Evolutionary conservation across 2,329 filamentous ascomycete species (phyloP).

Genomic region (Tolypocladium album): DNA sequence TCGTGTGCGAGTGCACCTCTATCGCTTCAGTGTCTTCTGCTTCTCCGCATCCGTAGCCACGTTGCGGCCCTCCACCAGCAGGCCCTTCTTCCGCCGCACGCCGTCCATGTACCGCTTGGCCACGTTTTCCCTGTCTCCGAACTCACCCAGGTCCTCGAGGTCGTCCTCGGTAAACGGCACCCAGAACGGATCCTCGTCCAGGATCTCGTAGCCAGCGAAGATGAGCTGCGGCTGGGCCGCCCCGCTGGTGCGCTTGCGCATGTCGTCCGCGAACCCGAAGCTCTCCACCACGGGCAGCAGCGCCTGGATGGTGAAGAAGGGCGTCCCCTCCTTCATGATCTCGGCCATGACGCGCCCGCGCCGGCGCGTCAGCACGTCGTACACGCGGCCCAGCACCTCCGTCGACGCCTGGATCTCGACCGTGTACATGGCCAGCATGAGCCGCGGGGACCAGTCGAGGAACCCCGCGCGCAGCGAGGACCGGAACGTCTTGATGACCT

Average conservation of each 20-base stretch:
- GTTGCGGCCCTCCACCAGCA: conserved; percentile 69
- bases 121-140: conserved; percentile 89
- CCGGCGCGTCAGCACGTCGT: conserved; percentile 92
- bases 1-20: conserved; percentile 6
- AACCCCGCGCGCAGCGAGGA: conserved; percentile 77
- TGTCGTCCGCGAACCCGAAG: conserved; percentile 94
- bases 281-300: conserved; percentile 86
- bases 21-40: conserved; percentile 61
- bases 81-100: conserved; percentile 76
- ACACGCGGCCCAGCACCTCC: conserved; percentile 89
- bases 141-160: conserved; percentile 87
- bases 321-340: conserved; percentile 86
- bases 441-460: conserved; percentile 90
- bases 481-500: conserved; percentile 83
- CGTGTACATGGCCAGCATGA: conserved; percentile 94
- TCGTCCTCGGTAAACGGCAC: conserved; percentile 95
- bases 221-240: conserved; percentile 87
- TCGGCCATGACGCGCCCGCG: conserved; percentile 84
- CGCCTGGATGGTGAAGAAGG: conserved; percentile 89
- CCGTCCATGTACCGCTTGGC: conserved; percentile 93
- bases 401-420: conserved; percentile 96
- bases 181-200: conserved; percentile 97
- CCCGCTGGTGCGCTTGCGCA: conserved; percentile 85
- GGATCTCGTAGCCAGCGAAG: conserved; percentile 83
- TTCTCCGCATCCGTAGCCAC: conserved; percentile 86